Percentiles rank a stretch among this genome's conserved stretches.
These are phyloP conservation scores for Kwoniella newhampshirensis DNA, from an alignment of 768 basidiomycete species.

Conservation along the genomic window DNA sequence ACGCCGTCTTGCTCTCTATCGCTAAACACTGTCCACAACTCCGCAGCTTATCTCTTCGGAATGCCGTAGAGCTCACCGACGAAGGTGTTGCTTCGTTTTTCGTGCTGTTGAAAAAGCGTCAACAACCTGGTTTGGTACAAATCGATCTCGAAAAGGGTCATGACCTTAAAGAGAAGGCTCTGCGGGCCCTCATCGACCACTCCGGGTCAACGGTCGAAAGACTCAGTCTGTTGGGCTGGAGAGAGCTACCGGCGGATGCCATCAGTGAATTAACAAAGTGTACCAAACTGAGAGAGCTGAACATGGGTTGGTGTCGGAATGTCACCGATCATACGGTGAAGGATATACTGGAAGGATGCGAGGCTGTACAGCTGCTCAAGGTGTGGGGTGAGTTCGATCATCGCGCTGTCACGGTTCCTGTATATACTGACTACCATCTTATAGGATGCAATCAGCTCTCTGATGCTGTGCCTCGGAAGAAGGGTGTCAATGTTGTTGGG, in stretches of 20 bases:
- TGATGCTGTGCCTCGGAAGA: constrained; percentile 49
- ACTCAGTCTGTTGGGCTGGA: constrained; percentile 77
- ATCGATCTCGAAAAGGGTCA: constrained; percentile 69
- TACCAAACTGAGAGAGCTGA: constrained; percentile 61
- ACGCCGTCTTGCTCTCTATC: constrained; percentile 63
- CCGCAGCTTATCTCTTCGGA: constrained; percentile 60
- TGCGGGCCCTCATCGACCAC: constrained; percentile 66
- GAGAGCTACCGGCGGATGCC: constrained; percentile 60
- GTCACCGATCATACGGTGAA: constrained; percentile 81
- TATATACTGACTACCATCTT: not conserved
- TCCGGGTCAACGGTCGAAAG: constrained; percentile 63
- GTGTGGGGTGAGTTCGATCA: constrained; percentile 55
- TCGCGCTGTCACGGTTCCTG: not conserved
- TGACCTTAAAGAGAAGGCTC: constrained; percentile 59
- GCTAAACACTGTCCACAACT: constrained; percentile 59
- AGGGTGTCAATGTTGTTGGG: constrained; percentile 49
- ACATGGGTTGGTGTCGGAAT: constrained; percentile 81
- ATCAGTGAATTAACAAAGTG: constrained; percentile 54
- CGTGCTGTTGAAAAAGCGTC: constrained; percentile 56
- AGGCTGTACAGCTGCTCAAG: constrained; percentile 57
- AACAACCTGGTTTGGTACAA: constrained; percentile 37
- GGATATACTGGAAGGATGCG: constrained; percentile 61
- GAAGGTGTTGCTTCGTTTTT: constrained; percentile 71
- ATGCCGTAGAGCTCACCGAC: constrained; percentile 67
- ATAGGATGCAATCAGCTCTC: constrained; percentile 52